These are phyloP conservation scores for Ganoderma boninense DNA, from an alignment of 1,284 basidiomycete genomes.

Conservation along the genomic window DNA sequence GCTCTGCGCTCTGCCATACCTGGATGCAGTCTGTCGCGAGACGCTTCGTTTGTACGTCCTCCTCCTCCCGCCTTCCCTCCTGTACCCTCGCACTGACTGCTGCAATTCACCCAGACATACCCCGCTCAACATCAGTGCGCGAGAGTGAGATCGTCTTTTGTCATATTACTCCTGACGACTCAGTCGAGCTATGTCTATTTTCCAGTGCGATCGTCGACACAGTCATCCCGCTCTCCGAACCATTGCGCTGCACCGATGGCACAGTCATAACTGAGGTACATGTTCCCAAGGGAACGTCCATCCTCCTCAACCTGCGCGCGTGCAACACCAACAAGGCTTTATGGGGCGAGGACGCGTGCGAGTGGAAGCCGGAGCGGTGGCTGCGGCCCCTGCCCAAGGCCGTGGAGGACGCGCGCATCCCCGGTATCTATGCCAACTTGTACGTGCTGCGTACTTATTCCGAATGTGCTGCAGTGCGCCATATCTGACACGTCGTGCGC, in stretches of 20 bases:
- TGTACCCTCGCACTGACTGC: background rate
- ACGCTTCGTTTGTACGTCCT: conserved; percentile 29
- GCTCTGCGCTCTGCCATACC: conserved; percentile 40
- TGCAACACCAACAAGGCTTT: conserved; percentile 55
- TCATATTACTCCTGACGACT: conserved; percentile 18
- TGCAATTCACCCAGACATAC: background rate
- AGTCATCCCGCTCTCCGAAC: conserved; percentile 37
- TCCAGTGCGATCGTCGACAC: conserved; percentile 30
- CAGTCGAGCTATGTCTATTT: background rate
- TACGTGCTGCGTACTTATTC: conserved; percentile 16
- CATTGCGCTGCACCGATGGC: conserved; percentile 38
- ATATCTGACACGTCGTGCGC: background rate
- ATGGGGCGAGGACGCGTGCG: conserved; percentile 65
- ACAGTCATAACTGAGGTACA: conserved; percentile 47
- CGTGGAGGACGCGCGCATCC: conserved; percentile 32
- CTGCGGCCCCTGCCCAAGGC: conserved; percentile 33
- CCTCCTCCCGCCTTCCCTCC: conserved; percentile 16
- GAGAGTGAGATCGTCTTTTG: conserved; percentile 4
- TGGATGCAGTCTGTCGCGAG: conserved; percentile 45
- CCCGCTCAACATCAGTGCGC: background rate
- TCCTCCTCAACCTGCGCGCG: conserved; percentile 56
- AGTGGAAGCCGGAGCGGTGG: conserved; percentile 54
- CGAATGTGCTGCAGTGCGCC: background rate
- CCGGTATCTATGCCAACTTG: conserved; percentile 35
- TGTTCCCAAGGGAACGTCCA: conserved; percentile 52